Percentiles rank a stretch among this genome's conserved stretches.
Conservation (phyloP, 2,329 filamentous ascomycete genomes). For the Setomelanomma holmii region DNA sequence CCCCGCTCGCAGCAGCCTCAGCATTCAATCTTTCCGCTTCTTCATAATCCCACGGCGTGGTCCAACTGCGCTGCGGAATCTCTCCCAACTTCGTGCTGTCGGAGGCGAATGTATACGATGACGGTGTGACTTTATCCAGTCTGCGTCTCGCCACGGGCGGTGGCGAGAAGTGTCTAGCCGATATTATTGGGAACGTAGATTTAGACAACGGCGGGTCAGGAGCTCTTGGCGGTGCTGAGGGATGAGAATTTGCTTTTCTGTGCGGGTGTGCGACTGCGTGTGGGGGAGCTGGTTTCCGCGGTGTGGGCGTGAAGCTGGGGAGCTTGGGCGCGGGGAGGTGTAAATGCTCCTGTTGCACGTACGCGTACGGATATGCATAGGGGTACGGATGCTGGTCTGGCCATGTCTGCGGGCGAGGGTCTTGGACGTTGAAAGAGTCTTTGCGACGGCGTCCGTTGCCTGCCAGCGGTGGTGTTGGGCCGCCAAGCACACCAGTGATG, state of each 20-base stretch:
- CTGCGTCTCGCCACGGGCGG: conserved; percentile 24
- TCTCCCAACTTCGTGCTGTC: conserved; percentile 58
- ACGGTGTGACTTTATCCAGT: conserved; percentile 47
- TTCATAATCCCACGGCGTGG: conserved; percentile 51
- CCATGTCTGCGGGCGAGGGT: conserved; percentile 31
- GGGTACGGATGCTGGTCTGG: conserved; percentile 16
- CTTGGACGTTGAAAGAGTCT: conserved; percentile 29
- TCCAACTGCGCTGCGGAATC: conserved; percentile 56
- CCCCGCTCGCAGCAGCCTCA: conserved; percentile 38
- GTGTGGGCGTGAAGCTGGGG: conserved; percentile 19
- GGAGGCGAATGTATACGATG: conserved; percentile 53
- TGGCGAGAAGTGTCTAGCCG: too few species aligned
- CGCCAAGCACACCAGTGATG: conserved; percentile 17
- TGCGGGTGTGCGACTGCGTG: conserved; percentile 9
- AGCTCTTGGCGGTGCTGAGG: too few species aligned
- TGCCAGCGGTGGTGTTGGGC: conserved; percentile 2
- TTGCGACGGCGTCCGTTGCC: conserved; percentile 21
- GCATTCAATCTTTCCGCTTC: conserved; percentile 51
- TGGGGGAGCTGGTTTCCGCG: conserved; percentile 9
- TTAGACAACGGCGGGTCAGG: too few species aligned
- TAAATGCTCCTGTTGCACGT: conserved; percentile 15
- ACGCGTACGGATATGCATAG: conserved; percentile 8
- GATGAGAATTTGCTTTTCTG: conserved; percentile 9
- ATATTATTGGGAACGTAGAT: too few species aligned
- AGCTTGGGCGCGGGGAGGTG: conserved; percentile 23